Evolutionary conservation across 2,329 filamentous ascomycete genomes (phyloP).

Genomic region (Dothiorella sarmentorum): DNA sequence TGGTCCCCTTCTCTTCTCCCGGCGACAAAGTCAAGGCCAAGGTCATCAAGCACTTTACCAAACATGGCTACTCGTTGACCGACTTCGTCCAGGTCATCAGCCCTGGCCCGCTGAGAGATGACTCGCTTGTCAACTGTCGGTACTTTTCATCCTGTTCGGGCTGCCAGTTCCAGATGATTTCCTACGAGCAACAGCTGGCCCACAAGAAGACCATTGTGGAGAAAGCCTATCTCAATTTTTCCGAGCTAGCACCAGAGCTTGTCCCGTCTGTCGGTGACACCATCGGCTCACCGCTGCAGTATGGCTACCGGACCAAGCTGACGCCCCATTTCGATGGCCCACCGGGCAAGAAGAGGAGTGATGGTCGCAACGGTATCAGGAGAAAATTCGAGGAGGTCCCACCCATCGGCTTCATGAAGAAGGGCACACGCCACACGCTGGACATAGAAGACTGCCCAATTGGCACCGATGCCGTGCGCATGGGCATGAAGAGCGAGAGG

Average conservation of each 20-base stretch:
- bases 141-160: conserved; percentile 88
- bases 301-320: conserved; percentile 92
- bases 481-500: conserved; percentile 77
- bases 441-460: conserved; percentile 99
- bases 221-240: conserved; percentile 90
- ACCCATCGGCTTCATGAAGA: conserved; percentile 84
- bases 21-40: conserved; percentile 79
- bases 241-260: conserved; percentile 69
- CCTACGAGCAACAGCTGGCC: conserved; percentile 77
- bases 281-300: conserved; percentile 84
- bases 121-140: conserved; percentile 70
- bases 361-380: conserved; percentile 50
- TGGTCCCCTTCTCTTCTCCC: conserved; percentile 83
- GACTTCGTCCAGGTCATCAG: conserved; percentile 77
- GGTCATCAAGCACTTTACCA: conserved; percentile 66
- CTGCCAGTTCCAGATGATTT: conserved; percentile 97
- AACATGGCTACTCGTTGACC: conserved; percentile 68
- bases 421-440: conserved; percentile 73
- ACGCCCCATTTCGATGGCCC: conserved; percentile 93
- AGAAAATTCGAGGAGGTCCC: conserved; percentile 63
- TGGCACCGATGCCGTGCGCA: conserved; percentile 78
- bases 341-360: conserved; percentile 48
- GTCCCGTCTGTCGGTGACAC: conserved; percentile 78
- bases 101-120: conserved; percentile 72
- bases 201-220: conserved; percentile 85